These are phyloP conservation scores for Aotearoamyces nothofagi DNA, from an alignment of 2,329 filamentous ascomycete species.

Conservation along the genomic window DNA sequence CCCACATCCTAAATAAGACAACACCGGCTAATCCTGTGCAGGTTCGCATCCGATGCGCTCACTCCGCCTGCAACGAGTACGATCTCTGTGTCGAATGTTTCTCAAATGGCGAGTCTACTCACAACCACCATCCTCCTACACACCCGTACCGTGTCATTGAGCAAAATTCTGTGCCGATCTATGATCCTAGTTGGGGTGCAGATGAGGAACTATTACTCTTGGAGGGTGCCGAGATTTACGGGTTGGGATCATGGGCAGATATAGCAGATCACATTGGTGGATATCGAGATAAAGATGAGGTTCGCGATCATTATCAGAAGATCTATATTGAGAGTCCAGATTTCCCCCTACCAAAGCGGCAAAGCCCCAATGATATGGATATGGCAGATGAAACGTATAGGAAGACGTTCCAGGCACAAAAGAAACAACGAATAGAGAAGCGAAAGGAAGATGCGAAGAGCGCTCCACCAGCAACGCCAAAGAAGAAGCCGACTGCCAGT, in stretches of 20 bases:
- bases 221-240: conserved; percentile 92
- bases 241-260: conserved; percentile 91
- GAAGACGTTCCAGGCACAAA: conserved; percentile 83
- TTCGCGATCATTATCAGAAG: conserved; percentile 81
- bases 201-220: conserved; percentile 90
- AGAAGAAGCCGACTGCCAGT: conserved; percentile 90
- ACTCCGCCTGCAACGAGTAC: conserved; percentile 75
- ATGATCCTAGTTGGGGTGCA: conserved; percentile 86
- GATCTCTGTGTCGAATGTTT: conserved; percentile 96
- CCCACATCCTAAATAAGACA: conserved; percentile 2
- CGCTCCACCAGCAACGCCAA: conserved; percentile 68
- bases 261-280: conserved; percentile 97
- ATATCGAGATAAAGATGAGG: conserved; percentile 87
- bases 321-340: conserved; percentile 71
- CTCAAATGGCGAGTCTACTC: conserved; percentile 62
- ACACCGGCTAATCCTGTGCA: conserved; percentile 21
- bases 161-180: conserved; percentile 96
- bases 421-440: conserved; percentile 88
- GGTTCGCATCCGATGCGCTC: conserved; percentile 90
- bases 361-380: conserved; percentile 66
- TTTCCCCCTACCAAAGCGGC: conserved; percentile 79
- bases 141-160: conserved; percentile 92
- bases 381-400: conserved; percentile 70
- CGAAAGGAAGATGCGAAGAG: conserved; percentile 77
- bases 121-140: conserved; percentile 71